phyloP scores from a whole-genome alignment of 768 basidiomycete species.

The Russula abietina region DNA sequence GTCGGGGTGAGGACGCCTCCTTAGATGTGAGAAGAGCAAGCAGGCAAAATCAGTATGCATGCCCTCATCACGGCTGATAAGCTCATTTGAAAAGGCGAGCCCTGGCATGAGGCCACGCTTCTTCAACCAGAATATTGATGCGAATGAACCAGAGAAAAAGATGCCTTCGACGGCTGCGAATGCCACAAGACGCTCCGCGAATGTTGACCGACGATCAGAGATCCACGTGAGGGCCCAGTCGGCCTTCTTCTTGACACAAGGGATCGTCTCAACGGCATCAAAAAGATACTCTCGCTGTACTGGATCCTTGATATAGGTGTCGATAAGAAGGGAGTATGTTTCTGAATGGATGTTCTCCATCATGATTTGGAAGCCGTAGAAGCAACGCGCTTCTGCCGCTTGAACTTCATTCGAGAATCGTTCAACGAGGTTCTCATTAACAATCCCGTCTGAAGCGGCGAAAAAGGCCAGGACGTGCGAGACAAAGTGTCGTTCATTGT shows the following conservation, averaged over 20 bases:
- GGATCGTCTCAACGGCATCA: constrained; percentile 89
- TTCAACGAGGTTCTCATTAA: constrained; percentile 93
- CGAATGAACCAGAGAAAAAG: constrained; percentile 93
- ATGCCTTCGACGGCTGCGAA: constrained; percentile 96
- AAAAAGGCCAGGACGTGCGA: constrained; percentile 95
- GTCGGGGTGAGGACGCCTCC: constrained; percentile 74
- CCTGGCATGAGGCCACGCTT: constrained; percentile 98
- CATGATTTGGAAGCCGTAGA: constrained; percentile 98
- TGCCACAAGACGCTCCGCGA: constrained; percentile 84
- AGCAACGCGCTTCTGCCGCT: constrained; percentile 86
- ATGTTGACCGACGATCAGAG: constrained; percentile 68
- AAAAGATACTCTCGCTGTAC: constrained; percentile 75
- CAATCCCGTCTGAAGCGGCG: constrained; percentile 92
- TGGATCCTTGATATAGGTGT: constrained; percentile 86
- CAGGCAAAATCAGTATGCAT: constrained; percentile 97
- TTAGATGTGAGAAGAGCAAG: constrained; percentile 77
- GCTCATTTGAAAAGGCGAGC: constrained; percentile 92
- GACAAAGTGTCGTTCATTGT: constrained; percentile 82
- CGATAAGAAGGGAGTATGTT: constrained; percentile 93
- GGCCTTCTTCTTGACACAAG: constrained; percentile 87
- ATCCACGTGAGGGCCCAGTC: constrained; percentile 97
- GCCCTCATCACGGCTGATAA: constrained; percentile 93
- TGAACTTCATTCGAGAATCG: constrained; percentile 93
- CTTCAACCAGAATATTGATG: constrained; percentile 95
- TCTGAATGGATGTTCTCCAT: constrained; percentile 98